Evolutionary conservation across 768 basidiomycete species (phyloP).

Genomic region (Hortiboletus campestris): DNA sequence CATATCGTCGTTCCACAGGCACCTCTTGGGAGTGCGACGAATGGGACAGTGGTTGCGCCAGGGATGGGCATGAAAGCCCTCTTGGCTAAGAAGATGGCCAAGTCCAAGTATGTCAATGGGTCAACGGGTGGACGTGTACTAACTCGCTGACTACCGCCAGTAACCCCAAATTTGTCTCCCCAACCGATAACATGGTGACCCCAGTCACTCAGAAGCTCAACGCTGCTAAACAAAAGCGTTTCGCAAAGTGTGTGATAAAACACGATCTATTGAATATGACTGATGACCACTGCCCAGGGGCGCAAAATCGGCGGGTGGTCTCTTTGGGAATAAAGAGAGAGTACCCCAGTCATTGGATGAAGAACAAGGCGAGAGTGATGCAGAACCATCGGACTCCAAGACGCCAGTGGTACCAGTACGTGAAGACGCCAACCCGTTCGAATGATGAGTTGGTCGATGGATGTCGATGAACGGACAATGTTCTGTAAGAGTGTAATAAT

Average conservation of each 20-base stretch:
- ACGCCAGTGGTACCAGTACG: slow-evolving; percentile 33
- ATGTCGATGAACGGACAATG: slow-evolving; percentile 3
- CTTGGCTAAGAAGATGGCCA: slow-evolving; percentile 91
- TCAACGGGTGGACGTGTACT: not conserved
- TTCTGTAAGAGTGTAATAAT: slow-evolving; percentile 30
- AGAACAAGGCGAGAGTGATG: slow-evolving; percentile 37
- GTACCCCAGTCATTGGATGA: slow-evolving; percentile 31
- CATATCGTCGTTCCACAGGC: slow-evolving; percentile 76
- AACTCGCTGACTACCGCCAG: slow-evolving; percentile 38
- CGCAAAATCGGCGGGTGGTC: slow-evolving; percentile 55
- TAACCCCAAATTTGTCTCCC: slow-evolving; percentile 87
- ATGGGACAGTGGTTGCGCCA: slow-evolving; percentile 51
- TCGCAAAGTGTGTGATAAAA: slow-evolving; percentile 65
- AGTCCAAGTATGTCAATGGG: slow-evolving; percentile 62
- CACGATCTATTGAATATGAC: slow-evolving; percentile 1
- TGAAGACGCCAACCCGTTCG: slow-evolving; percentile 76
- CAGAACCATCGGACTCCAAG: slow-evolving; percentile 36
- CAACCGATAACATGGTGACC: slow-evolving; percentile 93
- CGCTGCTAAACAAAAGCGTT: slow-evolving; percentile 91
- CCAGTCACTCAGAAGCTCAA: slow-evolving; percentile 90
- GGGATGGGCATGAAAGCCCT: slow-evolving; percentile 90
- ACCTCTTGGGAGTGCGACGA: slow-evolving; percentile 67
- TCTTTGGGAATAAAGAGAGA: slow-evolving; percentile 47
- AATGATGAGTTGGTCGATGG: slow-evolving; percentile 6
- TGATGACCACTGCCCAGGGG: slow-evolving; percentile 39